Evolutionary conservation across 192 early-diverging fungal genomes (phyloP), one percentile per base, ranked within the genome.

Genomic region (Linderina pennispora): DNA sequence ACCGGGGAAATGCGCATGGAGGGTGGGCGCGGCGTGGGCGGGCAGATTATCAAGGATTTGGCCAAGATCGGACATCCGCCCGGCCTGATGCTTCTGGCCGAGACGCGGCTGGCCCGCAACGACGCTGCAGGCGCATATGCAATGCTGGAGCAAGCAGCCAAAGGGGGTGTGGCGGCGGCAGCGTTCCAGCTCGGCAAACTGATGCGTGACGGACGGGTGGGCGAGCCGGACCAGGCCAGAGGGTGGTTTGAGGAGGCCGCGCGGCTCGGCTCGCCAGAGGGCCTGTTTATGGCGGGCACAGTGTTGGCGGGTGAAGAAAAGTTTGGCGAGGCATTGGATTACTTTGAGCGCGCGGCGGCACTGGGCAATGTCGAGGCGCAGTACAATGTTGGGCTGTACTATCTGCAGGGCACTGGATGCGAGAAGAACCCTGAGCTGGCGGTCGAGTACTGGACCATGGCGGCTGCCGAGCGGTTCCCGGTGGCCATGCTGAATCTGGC

Each of bases 381-480:
- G 36, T 71, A 55, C 48, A 62, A 71, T 41, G 36, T 61, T 16
- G 67, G 60, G 16, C 8, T 48, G 23, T 54, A 35, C 21, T 63
- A 63, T 34, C 11, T 52, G 40, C 51, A 55, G 24, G 67, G 67
- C 28, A 34, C 9, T 3, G 59, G 51, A 1, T 45, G 48, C 11
- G 36, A 40, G 40, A 55, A 58, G 34, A 55, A 55, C 28, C 19
- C 40, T 1, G 37, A 31, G 1, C 38, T 71, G 31, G 60, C 55
- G 1, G 43, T 55, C 3, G 67, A 71, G 36, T 71, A 59, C 26
- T 55, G 49, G 59, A 20, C 19, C 7, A 47, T 71, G 50, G 60
- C 67, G 0, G 52, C 60, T 3, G 59, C 51, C 0, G 42, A 51
- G 21, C 34, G 39, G 32, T 58, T 63, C 16, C 59, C 54, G 0